Base-by-base conservation (phyloP, 108 stramenopile species). In the Thalassiosira profunda region DNA sequence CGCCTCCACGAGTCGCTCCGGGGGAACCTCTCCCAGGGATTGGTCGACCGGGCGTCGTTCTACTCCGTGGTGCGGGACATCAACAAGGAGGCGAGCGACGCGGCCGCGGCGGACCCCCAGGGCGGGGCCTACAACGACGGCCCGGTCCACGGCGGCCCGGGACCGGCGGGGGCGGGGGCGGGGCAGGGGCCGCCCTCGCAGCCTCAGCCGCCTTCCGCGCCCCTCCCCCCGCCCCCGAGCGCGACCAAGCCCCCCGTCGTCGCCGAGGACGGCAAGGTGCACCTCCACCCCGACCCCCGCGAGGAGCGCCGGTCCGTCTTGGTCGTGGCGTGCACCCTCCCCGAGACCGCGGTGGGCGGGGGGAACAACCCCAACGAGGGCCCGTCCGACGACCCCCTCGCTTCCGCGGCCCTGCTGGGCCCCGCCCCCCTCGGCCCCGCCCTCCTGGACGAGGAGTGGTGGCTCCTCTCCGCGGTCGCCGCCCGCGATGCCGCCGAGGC, bases 11-110 rank as follows among this genome's bases (percentile, higher is more conserved):
- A 60, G 7, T 59, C 75, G 25, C 70, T 95, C 1, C 45, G 75
- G 28, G 80, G 86, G 34, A 86, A 89, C 0, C 49, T 95, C 59
- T 77, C 86, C 11, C 78, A 86, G 53, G 83, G 80, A 21, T 63
- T 88, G 15, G 74, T 95, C 4, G 67, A 88, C 48, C 84, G 94
- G 8, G 84, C 90, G 5, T 89, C 87, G 14, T 84, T 95, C 40
- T 92, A 95, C 72, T 62, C 75, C 30, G 63, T 95, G 48, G 86
- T 95, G 46, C 87, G 92, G 51, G 91, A 90, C 41, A 89, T 95
- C 48, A 95, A 95, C 67, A 92, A 87, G 60, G 94, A 95, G 70
- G 90, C 91, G 4, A 53, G 77, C 3, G 69, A 70, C 52, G 67
- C 67, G 15, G 72, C 67, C 0, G 35, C 55, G 28, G 58, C 54